Conservation (phyloP, 345 rosid species). For the Chamaenerion angustifolium region DNA sequence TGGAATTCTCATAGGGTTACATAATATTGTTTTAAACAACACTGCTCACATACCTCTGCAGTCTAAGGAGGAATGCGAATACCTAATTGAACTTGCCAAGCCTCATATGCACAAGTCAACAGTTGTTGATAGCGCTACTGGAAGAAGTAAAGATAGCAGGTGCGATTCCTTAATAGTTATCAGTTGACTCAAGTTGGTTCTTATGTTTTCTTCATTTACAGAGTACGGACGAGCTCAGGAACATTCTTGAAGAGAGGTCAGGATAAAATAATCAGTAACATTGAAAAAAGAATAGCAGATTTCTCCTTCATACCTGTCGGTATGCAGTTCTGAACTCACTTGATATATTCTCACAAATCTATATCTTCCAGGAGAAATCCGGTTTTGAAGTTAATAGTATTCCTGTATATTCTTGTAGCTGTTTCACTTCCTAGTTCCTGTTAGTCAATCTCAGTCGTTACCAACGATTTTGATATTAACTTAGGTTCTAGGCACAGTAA, state of each 20-base stretch:
- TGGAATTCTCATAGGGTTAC: not conserved
- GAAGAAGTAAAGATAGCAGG: conserved; percentile 94
- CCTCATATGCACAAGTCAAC: conserved; percentile 79
- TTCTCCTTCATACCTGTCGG: conserved; percentile 82
- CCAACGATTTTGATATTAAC: no score
- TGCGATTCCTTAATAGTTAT: conserved; percentile 1
- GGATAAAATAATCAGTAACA: conserved; percentile 53
- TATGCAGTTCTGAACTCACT: conserved; percentile 10
- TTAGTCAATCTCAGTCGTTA: no score
- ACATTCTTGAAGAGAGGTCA: conserved; percentile 67
- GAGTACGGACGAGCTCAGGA: conserved; percentile 91
- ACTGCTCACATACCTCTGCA: conserved; percentile 15
- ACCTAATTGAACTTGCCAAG: conserved; percentile 66
- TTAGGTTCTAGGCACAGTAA: no score
- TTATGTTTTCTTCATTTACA: conserved; percentile 8
- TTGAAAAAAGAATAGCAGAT: conserved; percentile 84
- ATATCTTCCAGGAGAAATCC: not conserved
- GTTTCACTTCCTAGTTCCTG: no score
- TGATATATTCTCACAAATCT: no score
- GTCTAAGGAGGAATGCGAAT: conserved; percentile 68
- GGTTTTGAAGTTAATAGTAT: not conserved
- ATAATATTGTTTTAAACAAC: not conserved
- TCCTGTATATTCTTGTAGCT: not conserved
- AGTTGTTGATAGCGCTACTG: conserved; percentile 74
- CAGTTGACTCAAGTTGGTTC: not conserved